Percentiles rank a stretch among this genome's conserved stretches.
Conservation (phyloP, 1,139 yeast species). For the Taphrina deformans region DNA sequence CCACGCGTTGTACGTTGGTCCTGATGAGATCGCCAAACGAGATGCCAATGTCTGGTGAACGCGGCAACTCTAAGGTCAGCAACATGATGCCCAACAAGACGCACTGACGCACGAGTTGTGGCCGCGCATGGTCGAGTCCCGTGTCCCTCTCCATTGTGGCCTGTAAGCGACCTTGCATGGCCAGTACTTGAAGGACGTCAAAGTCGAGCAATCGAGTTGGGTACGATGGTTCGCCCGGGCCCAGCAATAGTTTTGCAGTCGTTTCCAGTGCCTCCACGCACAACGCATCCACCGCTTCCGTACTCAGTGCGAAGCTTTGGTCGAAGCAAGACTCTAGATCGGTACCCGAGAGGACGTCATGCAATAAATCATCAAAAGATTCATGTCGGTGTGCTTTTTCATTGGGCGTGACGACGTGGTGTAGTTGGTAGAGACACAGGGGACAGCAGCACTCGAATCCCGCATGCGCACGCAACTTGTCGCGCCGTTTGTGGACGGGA, state of each 20-base stretch:
- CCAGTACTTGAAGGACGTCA: background rate
- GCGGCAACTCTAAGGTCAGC: background rate
- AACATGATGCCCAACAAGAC: conserved; percentile 8
- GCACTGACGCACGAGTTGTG: background rate
- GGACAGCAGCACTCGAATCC: conserved; percentile 12
- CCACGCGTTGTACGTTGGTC: background rate
- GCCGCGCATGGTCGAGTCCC: background rate
- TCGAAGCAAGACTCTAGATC: background rate
- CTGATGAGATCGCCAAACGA: conserved; percentile 4
- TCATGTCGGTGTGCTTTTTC: background rate
- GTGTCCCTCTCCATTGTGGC: background rate
- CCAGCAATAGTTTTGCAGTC: background rate
- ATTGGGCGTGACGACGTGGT: background rate
- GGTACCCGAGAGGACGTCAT: background rate
- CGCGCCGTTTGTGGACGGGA: background rate
- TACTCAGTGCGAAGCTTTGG: background rate
- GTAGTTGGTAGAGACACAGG: background rate
- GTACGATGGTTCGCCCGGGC: background rate
- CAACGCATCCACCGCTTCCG: background rate
- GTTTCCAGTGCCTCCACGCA: background rate
- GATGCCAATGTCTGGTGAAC: background rate
- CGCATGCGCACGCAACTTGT: background rate
- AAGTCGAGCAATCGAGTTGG: background rate
- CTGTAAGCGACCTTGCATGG: background rate
- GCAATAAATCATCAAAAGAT: background rate